Base-by-base conservation (phyloP, 495 filamentous ascomycete species). In the Podospora pseudoanserina region DNA sequence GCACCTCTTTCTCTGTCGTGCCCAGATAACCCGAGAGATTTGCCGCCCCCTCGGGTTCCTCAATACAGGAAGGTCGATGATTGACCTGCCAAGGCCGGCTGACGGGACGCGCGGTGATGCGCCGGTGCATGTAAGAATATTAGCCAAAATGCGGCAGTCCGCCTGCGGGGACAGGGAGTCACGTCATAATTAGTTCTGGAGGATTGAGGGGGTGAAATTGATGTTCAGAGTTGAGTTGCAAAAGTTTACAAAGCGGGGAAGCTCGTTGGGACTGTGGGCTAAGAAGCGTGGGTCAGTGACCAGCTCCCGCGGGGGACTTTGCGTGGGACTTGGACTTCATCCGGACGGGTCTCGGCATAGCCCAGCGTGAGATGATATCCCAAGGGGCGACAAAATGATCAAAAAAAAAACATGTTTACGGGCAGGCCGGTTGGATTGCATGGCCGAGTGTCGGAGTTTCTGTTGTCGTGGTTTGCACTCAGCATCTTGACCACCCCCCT, bases 11-110 rank as follows among this genome's bases (percentile, higher is more conserved):
- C 66, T 68, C 26, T 67, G 23, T 56, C 30, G 27, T 67, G 18
- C 18, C 49, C 23, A 54, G 57, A 49, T 19, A 16, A 59, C 30
- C 64, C 63, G 64, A 56, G 60, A 62, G 26, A 70, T 65, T 66
- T 70, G 68, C 71, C 68, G 63, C 66, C 70, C 55, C 66, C 70
- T n/a, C 72, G 74, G 74, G 19, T 68, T 74, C 32, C 74, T 72
- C 67, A 66, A 76, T 71, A 53, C 32, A 66, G 72, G 54, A 64
- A 60, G 64, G 64, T 66, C 30, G 32, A 66, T 58, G 3, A 53
- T 65, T 60, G 23, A 56, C 19, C 65, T 30, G 72, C 70, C 74
- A 72, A 71, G 74, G 27, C 64, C 60, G 61, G 59, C 20, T 60
- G 67, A 66, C 66, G 49, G 39, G 64, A 65, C 56, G 3, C 1